Percentiles rank a stretch among this genome's conserved stretches.
Evolutionary conservation across 2,329 filamentous ascomycete species (phyloP).

Genomic region (Thielaviopsis cerberus): DNA sequence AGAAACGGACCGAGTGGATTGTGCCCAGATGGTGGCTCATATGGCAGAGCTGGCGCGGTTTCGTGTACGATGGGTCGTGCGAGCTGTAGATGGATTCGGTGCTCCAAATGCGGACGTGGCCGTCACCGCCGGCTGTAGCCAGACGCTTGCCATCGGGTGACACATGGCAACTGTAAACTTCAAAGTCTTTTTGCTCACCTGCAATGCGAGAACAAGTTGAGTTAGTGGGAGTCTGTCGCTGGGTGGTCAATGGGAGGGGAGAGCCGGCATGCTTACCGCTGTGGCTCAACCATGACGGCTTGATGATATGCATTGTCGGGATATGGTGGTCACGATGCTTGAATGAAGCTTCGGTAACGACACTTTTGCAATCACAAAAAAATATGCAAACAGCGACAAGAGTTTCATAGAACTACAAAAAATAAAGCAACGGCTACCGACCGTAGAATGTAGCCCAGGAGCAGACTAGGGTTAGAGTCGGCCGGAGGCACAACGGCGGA

Average conservation of each 20-base stretch:
- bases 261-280: slow-evolving; percentile 29
- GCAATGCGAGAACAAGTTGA: not conserved
- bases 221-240: not conserved
- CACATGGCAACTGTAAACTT: slow-evolving; percentile 95
- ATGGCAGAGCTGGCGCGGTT: slow-evolving; percentile 83
- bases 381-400: not conserved
- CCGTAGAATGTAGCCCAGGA: not conserved
- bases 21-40: slow-evolving; percentile 98
- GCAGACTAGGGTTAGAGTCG: not conserved
- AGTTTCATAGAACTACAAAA: too few species aligned
- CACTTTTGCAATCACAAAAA: not conserved
- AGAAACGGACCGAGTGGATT: slow-evolving; percentile 93
- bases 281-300: slow-evolving; percentile 89
- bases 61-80: slow-evolving; percentile 48
- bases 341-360: not conserved
- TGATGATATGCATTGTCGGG: slow-evolving; percentile 60
- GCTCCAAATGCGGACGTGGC: slow-evolving; percentile 94
- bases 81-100: slow-evolving; percentile 82
- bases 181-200: slow-evolving; percentile 88
- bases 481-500: not conserved
- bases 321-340: not conserved
- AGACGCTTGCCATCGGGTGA: slow-evolving; percentile 84
- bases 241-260: not conserved
- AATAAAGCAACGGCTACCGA: too few species aligned
- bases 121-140: slow-evolving; percentile 90